Conservation (phyloP, 1,139 yeast species). For the Taphrina wiesneri region DNA sequence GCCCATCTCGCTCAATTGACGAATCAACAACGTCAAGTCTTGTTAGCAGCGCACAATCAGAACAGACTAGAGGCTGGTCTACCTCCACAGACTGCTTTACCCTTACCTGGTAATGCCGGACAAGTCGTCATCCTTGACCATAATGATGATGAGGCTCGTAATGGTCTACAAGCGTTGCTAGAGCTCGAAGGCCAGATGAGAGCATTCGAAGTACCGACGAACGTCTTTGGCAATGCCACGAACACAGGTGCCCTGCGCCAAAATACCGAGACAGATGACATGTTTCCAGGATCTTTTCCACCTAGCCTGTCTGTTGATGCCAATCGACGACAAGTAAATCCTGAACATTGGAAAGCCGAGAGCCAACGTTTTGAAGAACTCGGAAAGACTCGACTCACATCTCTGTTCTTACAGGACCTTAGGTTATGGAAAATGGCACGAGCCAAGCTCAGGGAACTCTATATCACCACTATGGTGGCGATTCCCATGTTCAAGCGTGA, state of each 20-base stretch:
- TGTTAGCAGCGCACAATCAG: not conserved
- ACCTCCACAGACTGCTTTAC: constrained; percentile 9
- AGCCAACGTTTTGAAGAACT: not conserved
- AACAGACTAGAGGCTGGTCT: not conserved
- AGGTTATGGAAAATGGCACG: constrained; percentile 73
- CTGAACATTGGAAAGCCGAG: constrained; percentile 16
- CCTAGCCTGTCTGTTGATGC: not conserved
- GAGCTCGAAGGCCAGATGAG: constrained; percentile 2
- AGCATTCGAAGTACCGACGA: not conserved
- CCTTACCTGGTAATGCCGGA: not conserved
- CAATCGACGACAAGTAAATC: constrained; percentile 2
- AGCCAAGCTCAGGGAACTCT: constrained; percentile 62
- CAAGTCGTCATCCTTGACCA: not conserved
- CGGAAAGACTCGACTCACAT: constrained; percentile 15
- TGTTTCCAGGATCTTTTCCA: not conserved
- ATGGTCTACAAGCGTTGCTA: not conserved
- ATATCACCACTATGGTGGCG: constrained; percentile 69
- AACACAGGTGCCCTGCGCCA: not conserved
- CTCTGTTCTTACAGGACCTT: constrained; percentile 56
- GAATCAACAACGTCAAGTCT: not conserved
- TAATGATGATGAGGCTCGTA: not conserved
- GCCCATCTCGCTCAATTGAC: not conserved
- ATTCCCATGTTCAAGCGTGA: constrained; percentile 60
- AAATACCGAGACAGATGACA: not conserved
- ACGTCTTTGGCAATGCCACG: not conserved